phyloP scores from a whole-genome alignment of 2,329 filamentous ascomycete species.

The Talaromyces sp. region DNA sequence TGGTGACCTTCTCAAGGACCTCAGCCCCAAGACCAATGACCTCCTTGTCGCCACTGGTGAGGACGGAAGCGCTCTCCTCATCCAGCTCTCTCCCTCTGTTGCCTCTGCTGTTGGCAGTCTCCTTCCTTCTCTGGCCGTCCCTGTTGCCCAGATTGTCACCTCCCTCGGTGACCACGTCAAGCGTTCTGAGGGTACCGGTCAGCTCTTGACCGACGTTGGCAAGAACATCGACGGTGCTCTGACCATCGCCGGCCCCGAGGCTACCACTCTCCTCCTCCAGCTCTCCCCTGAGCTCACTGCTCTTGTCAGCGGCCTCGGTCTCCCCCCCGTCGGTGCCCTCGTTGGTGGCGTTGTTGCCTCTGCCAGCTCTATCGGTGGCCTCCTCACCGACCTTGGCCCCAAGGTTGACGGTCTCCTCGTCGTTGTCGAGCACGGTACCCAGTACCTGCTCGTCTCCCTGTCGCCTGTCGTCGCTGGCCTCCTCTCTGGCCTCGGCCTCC shows the following conservation, averaged over 20 bases:
- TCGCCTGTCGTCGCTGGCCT: conserved; percentile 18
- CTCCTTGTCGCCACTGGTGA: conserved; percentile 27
- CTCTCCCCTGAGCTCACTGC: conserved; percentile 25
- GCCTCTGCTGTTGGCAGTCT: conserved; percentile 24
- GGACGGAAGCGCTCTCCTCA: conserved; percentile 26
- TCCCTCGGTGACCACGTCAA: conserved; percentile 25
- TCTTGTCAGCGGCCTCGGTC: conserved; percentile 25
- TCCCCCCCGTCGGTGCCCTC: conserved; percentile 22
- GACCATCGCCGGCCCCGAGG: conserved; percentile 24
- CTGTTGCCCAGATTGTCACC: conserved; percentile 24
- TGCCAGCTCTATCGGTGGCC: conserved; percentile 22
- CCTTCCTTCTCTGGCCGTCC: conserved; percentile 25
- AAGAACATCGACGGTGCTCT: conserved; percentile 22
- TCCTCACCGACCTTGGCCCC: conserved; percentile 20
- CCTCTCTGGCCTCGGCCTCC: conserved; percentile 22
- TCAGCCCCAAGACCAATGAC: conserved; percentile 20
- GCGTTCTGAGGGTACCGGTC: conserved; percentile 19
- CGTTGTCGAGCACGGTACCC: conserved; percentile 18
- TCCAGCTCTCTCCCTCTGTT: conserved; percentile 25
- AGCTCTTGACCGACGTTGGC: conserved; percentile 23
- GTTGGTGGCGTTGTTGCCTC: conserved; percentile 23
- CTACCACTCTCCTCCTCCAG: conserved; percentile 27
- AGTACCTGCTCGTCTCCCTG: conserved; percentile 20
- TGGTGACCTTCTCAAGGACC: conserved; percentile 23
- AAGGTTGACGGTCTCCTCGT: conserved; percentile 19